A percentile compares a stretch with the other conserved stretches of the same genome.
These are phyloP conservation scores for Allium cepa DNA, from an alignment of 106 monocot species.

Conservation along the genomic window DNA sequence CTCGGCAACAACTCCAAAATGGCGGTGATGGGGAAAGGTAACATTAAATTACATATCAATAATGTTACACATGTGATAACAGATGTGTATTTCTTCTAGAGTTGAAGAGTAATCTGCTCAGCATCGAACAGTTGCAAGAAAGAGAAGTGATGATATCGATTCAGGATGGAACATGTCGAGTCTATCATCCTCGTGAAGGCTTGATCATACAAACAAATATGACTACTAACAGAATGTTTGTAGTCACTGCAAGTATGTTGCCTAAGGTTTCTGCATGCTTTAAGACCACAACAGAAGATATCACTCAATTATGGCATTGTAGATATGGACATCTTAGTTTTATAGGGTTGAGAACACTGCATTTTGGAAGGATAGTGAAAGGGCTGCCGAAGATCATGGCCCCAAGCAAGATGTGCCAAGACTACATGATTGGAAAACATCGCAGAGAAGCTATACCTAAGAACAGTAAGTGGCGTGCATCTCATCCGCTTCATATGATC, in stretches of 20 bases:
- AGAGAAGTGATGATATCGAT: not conserved
- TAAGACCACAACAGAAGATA: not conserved
- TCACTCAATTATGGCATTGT: not conserved
- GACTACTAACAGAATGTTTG: constrained; percentile 5
- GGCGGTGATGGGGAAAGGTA: not conserved
- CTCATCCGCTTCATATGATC: constrained; percentile 3
- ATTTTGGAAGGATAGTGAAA: not conserved
- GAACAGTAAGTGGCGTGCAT: not conserved
- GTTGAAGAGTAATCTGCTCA: not conserved
- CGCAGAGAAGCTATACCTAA: not conserved
- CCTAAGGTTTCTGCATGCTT: not conserved
- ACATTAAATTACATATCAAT: not conserved
- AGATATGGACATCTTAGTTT: constrained; percentile 4
- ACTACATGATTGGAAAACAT: not conserved
- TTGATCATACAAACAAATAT: constrained; percentile 6
- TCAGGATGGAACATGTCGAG: not conserved
- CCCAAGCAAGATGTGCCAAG: not conserved
- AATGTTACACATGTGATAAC: not conserved
- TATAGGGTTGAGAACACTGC: not conserved
- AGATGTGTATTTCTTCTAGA: constrained; percentile 1
- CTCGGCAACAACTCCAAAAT: constrained; percentile 2
- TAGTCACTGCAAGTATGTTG: not conserved
- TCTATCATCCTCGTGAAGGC: not conserved
- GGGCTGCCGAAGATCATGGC: not conserved
- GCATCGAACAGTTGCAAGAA: not conserved